Evolutionary conservation across 1,139 yeast species (phyloP), one percentile per base, ranked within the genome.

Genomic region (Kodamaea arcana): DNA sequence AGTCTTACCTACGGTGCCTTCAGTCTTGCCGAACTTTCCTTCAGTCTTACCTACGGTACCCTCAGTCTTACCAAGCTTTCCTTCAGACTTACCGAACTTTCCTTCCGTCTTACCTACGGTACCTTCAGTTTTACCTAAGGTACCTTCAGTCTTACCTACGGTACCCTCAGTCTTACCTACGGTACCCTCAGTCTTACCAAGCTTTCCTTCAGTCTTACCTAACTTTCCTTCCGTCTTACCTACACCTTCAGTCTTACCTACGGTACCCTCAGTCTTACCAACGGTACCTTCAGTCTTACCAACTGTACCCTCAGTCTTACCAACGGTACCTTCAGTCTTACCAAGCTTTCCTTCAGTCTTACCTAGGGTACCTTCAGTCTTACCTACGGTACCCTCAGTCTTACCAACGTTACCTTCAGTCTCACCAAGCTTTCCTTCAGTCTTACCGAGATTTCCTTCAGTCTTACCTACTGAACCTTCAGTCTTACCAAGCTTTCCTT

Each of bases 91-190:
- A 14, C 28, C 15, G 12, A 8, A 26, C 11, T 6, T 29, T 10
- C 31, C 14, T 16, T 30, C 5, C 15, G 20, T 10, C 18, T 13
- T 26, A 12, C n/a, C 29, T 9, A 14, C 9, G 11, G 27, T n/a
- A 16, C 29, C 40, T 14, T 25, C n/a, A 14, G 22, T 18, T 25
- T 34, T 39, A 10, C 30, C 35, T n/a, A 32, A 30, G 14, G 34
- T 39, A 20, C 56, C 57, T 15, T 50, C 48, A 29, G 47, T 51
- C 33, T 52, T 48, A 12, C 56, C 34, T 13, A 25, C 12, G 14
- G 15, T 5, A 15, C 28, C 28, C 28, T 37, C 47, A 12, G 35
- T 28, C 16, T 37, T 26, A 14, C 38, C 40, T 4, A 45, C 41
- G 5, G 50, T 40, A 15, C 47, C 49, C 37, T 46, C 36, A 7